A percentile compares a stretch with the other conserved stretches of the same genome.
phyloP scores from a whole-genome alignment of 2,329 filamentous ascomycete species.

The Aspergillus latus region DNA sequence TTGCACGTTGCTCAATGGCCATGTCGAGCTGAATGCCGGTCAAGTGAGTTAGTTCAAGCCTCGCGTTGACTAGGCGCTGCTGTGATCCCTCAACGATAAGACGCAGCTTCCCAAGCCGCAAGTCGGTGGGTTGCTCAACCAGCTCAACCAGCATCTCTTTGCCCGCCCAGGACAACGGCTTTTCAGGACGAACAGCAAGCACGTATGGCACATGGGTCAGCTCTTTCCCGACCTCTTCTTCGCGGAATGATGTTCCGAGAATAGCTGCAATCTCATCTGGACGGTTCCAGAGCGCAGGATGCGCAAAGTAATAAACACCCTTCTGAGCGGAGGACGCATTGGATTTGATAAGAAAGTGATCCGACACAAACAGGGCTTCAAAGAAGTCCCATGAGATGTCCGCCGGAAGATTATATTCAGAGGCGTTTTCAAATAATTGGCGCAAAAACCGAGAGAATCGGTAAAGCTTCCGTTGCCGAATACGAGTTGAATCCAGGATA shows the following conservation, averaged over 20 bases:
- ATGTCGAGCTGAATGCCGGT: constrained; percentile 84
- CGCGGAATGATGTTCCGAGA: constrained; percentile 74
- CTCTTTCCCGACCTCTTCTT: constrained; percentile 69
- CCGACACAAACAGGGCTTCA: constrained; percentile 74
- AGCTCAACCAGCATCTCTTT: constrained; percentile 69
- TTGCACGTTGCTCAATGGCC: constrained; percentile 87
- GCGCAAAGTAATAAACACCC: constrained; percentile 80
- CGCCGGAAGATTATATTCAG: constrained; percentile 81
- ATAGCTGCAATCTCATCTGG: constrained; percentile 82
- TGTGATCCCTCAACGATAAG: constrained; percentile 87
- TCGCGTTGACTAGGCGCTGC: constrained; percentile 73
- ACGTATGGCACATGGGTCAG: constrained; percentile 74
- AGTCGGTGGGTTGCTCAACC: constrained; percentile 75
- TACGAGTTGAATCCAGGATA: constrained; percentile 90
- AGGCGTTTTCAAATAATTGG: constrained; percentile 93
- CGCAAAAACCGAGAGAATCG: constrained; percentile 89
- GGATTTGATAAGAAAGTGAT: constrained; percentile 83
- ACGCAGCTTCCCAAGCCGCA: constrained; percentile 82
- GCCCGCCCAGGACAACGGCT: constrained; percentile 77
- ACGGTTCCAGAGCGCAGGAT: constrained; percentile 71
- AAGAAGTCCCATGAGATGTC: constrained; percentile 74
- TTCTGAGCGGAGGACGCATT: constrained; percentile 66
- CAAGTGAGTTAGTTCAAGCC: constrained; percentile 72
- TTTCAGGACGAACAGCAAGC: constrained; percentile 79
- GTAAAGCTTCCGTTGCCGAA: constrained; percentile 93